Conservation (phyloP, 164 flowering plant species). For the Paratinospora sagittata region DNA sequence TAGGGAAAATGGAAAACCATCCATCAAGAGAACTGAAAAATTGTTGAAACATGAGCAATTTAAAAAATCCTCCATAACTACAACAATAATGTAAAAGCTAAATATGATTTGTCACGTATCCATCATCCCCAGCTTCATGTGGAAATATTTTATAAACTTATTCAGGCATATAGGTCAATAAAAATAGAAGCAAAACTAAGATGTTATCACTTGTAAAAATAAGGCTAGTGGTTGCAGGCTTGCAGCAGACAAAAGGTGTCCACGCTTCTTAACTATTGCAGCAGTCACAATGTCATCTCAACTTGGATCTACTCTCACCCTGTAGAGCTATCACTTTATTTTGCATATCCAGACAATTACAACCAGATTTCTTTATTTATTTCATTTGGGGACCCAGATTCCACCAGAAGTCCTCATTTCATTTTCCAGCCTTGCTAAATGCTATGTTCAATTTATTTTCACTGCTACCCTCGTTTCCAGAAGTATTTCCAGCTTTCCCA, state of each 20-base stretch:
- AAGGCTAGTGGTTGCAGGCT: too few species aligned
- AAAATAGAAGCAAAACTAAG: not conserved
- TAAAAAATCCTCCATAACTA: not conserved
- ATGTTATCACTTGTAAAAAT: too few species aligned
- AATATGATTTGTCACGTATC: not conserved
- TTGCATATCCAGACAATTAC: not conserved
- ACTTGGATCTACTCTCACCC: not conserved
- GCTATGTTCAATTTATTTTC: not conserved
- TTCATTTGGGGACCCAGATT: not conserved
- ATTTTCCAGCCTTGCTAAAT: not conserved
- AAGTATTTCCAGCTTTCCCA: not conserved
- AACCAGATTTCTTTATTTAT: not conserved
- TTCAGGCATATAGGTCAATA: not conserved
- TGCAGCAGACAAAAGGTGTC: not conserved
- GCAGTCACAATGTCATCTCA: not conserved
- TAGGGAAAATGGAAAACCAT: conserved; percentile 1
- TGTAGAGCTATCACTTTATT: not conserved
- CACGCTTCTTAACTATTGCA: not conserved
- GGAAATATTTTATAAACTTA: not conserved
- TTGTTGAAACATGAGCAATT: not conserved
- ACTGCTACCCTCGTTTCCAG: not conserved
- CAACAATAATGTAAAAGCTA: not conserved
- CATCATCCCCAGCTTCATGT: not conserved
- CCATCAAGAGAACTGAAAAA: not conserved
- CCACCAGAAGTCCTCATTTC: not conserved